Evolutionary conservation across 1,284 basidiomycete genomes (phyloP), one percentile per base, ranked within the genome.

Genomic region (Violaceomyces palustris): DNA sequence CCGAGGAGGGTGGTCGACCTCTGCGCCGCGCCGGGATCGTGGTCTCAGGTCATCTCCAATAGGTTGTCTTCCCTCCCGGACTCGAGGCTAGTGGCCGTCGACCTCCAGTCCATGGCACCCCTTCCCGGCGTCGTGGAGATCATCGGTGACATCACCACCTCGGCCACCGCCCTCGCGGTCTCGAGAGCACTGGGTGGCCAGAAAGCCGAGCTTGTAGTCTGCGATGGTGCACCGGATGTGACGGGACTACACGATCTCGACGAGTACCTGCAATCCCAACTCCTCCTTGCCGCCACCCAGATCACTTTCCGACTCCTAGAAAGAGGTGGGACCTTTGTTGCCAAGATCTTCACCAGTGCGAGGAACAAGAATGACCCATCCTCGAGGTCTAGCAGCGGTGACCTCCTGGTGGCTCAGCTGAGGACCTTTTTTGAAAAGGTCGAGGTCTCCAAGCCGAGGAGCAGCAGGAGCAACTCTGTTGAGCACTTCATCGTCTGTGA

Each of bases 221-320:
- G 80, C 53, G 80, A 81, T 50, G 80, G 80, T 8, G 80, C 80
- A 14, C 79, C 80, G 3, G 80, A 81, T 61, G 79, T 81, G 9
- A 81, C 80, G 4, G 80, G 80, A 19, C 73, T 81, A 0, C 80
- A 80, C 50, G 78, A 79, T 50, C 72, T 81, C 17, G 80, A 81
- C 67, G 79, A 79, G 23, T 80, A 79, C 50, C 74, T 81, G 5
- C 80, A 81, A 61, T 76, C 78, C 0, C 79, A 81, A 55, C 74
- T 81, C 0, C 68, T 81, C 2, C 72, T 79, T 11, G 78, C 79
- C 12, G 79, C 79, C 1, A 67, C 79, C 10, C 78, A 79, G 10
- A 77, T 81, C 29, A 78, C 79, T 0, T 65, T 80, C 15, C 77
- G 78, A 6, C 72, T 80, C 15, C 75, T 81, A 27, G 75, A 77